Evolutionary conservation across 2,329 filamentous ascomycete species (phyloP).

Genomic region (Ophiocordyceps camponoti-saundersi): DNA sequence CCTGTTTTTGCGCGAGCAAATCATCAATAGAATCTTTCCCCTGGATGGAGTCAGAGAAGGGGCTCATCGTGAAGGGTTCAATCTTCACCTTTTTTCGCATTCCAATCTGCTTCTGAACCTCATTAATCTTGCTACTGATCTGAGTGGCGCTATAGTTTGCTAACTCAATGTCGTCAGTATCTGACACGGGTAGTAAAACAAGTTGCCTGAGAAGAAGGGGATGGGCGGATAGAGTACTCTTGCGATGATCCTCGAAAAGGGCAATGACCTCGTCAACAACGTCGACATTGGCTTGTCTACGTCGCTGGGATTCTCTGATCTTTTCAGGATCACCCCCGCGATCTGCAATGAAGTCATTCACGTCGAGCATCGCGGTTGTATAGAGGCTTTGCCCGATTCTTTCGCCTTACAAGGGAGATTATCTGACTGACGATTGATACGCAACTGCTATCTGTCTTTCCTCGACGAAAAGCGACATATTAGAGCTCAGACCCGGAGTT

Average conservation of each 20-base stretch:
- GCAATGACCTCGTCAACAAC: conserved; percentile 81
- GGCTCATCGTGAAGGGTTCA: neutral
- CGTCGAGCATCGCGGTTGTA: conserved; percentile 45
- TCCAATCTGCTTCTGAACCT: conserved; percentile 76
- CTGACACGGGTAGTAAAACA: neutral
- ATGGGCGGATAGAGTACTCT: conserved; percentile 29
- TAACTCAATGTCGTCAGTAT: conserved; percentile 2
- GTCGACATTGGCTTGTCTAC: conserved; percentile 63
- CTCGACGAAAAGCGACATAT: too few species aligned
- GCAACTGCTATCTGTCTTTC: too few species aligned
- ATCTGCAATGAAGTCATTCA: conserved; percentile 65
- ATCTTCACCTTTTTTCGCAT: conserved; percentile 63
- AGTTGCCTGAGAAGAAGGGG: neutral
- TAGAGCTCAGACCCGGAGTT: too few species aligned
- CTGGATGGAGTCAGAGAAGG: conserved; percentile 15
- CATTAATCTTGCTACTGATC: conserved; percentile 72
- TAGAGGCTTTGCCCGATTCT: neutral
- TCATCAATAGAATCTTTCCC: conserved; percentile 77
- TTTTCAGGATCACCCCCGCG: conserved; percentile 81
- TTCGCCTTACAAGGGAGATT: too few species aligned
- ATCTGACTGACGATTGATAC: too few species aligned
- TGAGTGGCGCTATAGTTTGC: conserved; percentile 64
- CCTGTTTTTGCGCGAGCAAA: conserved; percentile 60
- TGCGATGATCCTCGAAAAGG: conserved; percentile 72
- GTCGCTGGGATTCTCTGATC: conserved; percentile 82